Conservation (phyloP, 2,329 filamentous ascomycete genomes). For the Zarea fungicola region DNA sequence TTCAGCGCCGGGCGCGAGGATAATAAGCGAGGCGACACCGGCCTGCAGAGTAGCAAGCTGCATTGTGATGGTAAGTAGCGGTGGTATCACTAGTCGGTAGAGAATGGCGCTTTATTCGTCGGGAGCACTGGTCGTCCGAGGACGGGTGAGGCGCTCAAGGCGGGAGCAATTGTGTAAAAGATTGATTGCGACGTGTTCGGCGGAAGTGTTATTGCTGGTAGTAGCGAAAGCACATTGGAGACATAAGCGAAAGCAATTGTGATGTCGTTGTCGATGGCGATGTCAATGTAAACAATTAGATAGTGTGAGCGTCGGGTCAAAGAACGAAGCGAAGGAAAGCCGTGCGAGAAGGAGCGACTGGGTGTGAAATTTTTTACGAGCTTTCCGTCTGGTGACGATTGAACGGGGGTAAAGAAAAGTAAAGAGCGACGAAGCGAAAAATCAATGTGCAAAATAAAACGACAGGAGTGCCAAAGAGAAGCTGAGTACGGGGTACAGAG, state of each 20-base stretch:
- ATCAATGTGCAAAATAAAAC: conserved; percentile 1
- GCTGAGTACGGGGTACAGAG: background rate
- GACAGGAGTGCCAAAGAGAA: conserved; percentile 2
- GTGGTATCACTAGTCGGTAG: background rate
- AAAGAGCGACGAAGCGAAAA: background rate
- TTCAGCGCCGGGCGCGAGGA: conserved; percentile 8
- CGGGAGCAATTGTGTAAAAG: background rate
- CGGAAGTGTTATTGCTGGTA: background rate
- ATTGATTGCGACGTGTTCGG: background rate
- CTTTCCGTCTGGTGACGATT: background rate
- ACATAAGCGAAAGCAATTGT: background rate
- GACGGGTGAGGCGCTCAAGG: background rate
- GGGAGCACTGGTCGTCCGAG: background rate
- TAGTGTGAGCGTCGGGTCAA: conserved; percentile 1
- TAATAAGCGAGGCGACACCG: conserved; percentile 1
- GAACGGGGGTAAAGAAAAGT: background rate
- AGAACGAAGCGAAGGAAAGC: background rate
- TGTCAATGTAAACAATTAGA: conserved; percentile 1
- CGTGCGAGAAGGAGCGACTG: background rate
- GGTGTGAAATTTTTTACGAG: background rate
- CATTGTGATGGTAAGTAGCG: background rate
- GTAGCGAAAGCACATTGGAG: background rate
- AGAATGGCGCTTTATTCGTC: background rate
- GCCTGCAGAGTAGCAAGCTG: conserved; percentile 9
- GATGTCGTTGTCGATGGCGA: background rate